These are phyloP conservation scores for Tolypocladium amazonense DNA, from an alignment of 2,329 filamentous ascomycete genomes.

Conservation along the genomic window DNA sequence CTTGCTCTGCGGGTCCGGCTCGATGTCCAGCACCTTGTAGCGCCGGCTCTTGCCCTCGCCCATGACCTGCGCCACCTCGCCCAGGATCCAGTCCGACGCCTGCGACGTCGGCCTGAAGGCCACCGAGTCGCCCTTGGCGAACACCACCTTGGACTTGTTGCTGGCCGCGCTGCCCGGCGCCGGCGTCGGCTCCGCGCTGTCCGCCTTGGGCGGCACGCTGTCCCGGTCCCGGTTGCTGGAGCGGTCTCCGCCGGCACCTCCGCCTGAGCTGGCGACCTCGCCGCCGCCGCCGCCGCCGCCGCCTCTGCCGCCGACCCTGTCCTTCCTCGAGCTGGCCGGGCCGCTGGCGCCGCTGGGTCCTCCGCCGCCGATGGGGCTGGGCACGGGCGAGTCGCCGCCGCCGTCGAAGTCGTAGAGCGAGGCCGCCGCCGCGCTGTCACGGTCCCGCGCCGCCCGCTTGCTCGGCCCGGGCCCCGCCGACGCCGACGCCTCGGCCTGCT, in stretches of 20 bases:
- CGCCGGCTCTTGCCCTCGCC: slow-evolving; percentile 69
- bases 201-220: slow-evolving; percentile 43
- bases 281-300: background rate
- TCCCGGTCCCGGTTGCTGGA: slow-evolving; percentile 33
- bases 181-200: slow-evolving; percentile 41
- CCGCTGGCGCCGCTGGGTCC: background rate
- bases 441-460: slow-evolving; percentile 15
- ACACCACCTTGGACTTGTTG: slow-evolving; percentile 41
- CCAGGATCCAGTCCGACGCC: slow-evolving; percentile 58
- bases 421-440: slow-evolving; percentile 17
- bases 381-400: slow-evolving; percentile 32
- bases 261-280: background rate
- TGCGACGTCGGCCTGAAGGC: slow-evolving; percentile 53
- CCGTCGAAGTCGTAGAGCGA: slow-evolving; percentile 35
- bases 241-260: slow-evolving; percentile 10
- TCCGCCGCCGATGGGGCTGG: slow-evolving; percentile 26
- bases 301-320: slow-evolving; percentile 14
- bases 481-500: slow-evolving; percentile 23
- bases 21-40: slow-evolving; percentile 72
- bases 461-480: slow-evolving; percentile 7
- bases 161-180: slow-evolving; percentile 7
- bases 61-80: slow-evolving; percentile 63
- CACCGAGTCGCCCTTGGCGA: slow-evolving; percentile 52
- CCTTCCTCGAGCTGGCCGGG: slow-evolving; percentile 19
- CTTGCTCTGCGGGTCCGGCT: slow-evolving; percentile 59